Evolutionary conservation across 1,284 basidiomycete genomes (phyloP), one percentile per base, ranked within the genome.

Genomic region (Ceratobasidium sp.): DNA sequence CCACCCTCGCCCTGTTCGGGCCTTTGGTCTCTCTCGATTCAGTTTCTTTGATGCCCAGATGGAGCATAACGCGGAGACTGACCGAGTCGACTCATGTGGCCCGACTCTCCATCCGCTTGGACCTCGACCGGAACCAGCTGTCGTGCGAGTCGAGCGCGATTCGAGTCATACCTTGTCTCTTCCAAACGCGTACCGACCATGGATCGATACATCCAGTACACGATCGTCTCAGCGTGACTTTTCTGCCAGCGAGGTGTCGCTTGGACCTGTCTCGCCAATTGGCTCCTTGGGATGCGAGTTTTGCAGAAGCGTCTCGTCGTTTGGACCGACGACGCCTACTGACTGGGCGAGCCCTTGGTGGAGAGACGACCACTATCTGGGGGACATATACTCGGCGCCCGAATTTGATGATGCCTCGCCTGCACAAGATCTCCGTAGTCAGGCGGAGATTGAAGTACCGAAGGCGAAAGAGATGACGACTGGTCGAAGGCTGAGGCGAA

Each of bases 401-500:
- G 30, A 16, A 12, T 60, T 30, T 30, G 58, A 43, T 23, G 58
- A 60, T 2, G 60, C 23, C 36, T 62, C 26, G 32, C 23, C 26
- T 26, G 43, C 60, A 1, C 21, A 57, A 3, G 60, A 48, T 43
- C 2, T 62, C 1, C 41, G 41, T 28, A 39, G 6, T 10, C 41
- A 43, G 4, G 16, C 60, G 6, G 3, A 62, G 2, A 30, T 18
- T 9, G 12, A 30, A 21, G 21, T n/a, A 43, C 60, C 18, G 4
- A 62, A 62, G 23, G 60, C 43, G 43, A 62, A 45, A 32, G 28
- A 62, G 60, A 43, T 28, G 41, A 62, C 60, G 18, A 32, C 28
- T 8, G 21, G 43, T 23, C 60, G 60, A 39, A 62, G 48, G 60
- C 28, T 62, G 16, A 39, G 9, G 21, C 61, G 61, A n/a, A 48